These are phyloP conservation scores for Penicillium sp. DNA, from an alignment of 2,329 filamentous ascomycete genomes.

Conservation along the genomic window DNA sequence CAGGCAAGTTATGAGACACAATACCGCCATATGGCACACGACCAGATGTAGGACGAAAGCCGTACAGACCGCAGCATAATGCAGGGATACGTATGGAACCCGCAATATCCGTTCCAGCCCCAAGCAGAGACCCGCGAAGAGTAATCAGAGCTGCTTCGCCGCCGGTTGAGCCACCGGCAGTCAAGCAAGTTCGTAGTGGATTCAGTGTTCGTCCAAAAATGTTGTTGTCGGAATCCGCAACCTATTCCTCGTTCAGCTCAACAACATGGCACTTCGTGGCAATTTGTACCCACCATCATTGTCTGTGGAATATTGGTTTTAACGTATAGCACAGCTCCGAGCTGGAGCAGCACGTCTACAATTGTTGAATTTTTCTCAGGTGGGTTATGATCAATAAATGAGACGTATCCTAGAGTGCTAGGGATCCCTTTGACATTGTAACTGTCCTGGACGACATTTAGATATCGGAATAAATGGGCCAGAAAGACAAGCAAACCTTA, in stretches of 20 bases:
- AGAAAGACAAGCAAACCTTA: too few relatives aligned
- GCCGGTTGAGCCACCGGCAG: slow-evolving; percentile 27
- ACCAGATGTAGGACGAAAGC: slow-evolving; percentile 26
- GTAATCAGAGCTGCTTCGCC: slow-evolving; percentile 34
- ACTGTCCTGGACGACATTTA: too few relatives aligned
- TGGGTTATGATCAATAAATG: not conserved
- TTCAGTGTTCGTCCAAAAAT: slow-evolving; percentile 21
- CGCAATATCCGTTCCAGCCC: slow-evolving; percentile 31
- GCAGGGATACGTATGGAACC: slow-evolving; percentile 30
- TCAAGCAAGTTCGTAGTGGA: slow-evolving; percentile 23
- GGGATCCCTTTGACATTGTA: slow-evolving; percentile 55
- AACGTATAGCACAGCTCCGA: slow-evolving; percentile 54
- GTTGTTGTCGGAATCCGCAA: slow-evolving; percentile 44
- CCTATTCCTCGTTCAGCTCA: not conserved
- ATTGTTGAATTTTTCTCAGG: slow-evolving; percentile 16
- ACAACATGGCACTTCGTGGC: too few relatives aligned
- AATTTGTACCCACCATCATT: slow-evolving; percentile 41
- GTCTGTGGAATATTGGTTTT: slow-evolving; percentile 55
- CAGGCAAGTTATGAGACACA: slow-evolving; percentile 12
- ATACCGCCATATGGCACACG: not conserved
- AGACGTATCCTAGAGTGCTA: slow-evolving; percentile 46
- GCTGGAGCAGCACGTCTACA: slow-evolving; percentile 38
- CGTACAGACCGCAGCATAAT: slow-evolving; percentile 31
- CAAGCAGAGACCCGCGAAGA: slow-evolving; percentile 28
- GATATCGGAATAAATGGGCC: too few relatives aligned